Base-by-base conservation (phyloP, 2,329 filamentous ascomycete genomes). In the Sordariomycetes sp. region DNA sequence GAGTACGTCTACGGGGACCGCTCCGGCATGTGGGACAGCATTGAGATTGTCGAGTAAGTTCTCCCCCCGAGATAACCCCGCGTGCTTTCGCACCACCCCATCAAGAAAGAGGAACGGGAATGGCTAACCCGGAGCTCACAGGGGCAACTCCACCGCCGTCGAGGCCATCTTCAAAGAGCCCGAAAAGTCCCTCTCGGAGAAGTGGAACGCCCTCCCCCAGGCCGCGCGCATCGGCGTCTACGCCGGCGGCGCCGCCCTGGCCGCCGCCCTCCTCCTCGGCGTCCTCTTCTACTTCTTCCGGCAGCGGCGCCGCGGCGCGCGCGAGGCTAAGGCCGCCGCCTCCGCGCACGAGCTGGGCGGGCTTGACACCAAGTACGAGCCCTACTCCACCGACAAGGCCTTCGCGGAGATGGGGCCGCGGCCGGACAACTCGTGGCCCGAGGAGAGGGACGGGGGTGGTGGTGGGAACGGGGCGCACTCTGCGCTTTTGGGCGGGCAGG, bases 1-100 rank as follows among this genome's bases (percentile, higher is more conserved):
- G 80, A 82, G 64, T 92, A 91, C 67, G 71, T 78, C 53, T 91
- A 82, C 64, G 75, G 76, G 28, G 87, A 88, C 66, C 73, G 73
- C 46, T 75, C 77, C 1, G 88, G 88, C 56, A 74, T 71, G 57
- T 88, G 76, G 75, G 65, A 85, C 65, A 87, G 84, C 72, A 88
- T 89, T 68, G 75, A 86, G 63, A 69, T 79, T 35, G 69, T 73
- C 58, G 67, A 68, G 79, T 83, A 73, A 74, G 79, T 74, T 55
- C 25, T 5, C 16, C 18, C 16, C 6, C 28, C 37, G 34, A 7
- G 7, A 7, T 37, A 37, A 7, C 14, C 34, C 14, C 34, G 34
- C 34, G 34, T 14, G 7, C 14, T 37, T 37, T 37, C 34, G 7
- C 34, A 14, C 34, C n/a, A n/a, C n/a, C n/a, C n/a, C n/a, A n/a